Percentiles rank a stretch among this genome's conserved stretches.
Evolutionary conservation across 2,329 filamentous ascomycete genomes (phyloP).

Genomic region (Aspergillus flavus): DNA sequence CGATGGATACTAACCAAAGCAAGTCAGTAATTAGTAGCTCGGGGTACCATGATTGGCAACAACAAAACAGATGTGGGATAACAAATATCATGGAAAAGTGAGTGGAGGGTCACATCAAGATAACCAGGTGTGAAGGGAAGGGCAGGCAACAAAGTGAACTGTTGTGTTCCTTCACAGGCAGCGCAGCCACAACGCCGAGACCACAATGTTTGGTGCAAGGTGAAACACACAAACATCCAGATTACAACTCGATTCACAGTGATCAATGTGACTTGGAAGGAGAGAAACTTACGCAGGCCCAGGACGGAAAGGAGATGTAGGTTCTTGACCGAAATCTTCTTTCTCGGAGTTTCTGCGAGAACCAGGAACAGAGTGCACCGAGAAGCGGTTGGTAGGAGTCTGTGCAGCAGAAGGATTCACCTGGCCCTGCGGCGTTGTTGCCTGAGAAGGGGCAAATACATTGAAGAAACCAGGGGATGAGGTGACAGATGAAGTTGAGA

Average conservation of each 20-base stretch:
- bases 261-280: neutral
- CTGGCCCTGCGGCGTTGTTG: conserved; percentile 74
- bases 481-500: conserved; percentile 84
- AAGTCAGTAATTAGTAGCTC: conserved; percentile 9
- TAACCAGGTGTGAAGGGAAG: neutral
- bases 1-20: conserved; percentile 68
- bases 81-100: neutral
- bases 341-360: conserved; percentile 89
- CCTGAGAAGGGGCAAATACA: conserved; percentile 72
- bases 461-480: conserved; percentile 77
- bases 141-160: neutral
- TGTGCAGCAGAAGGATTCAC: conserved; percentile 55
- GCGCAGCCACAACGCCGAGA: neutral
- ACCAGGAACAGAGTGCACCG: conserved; percentile 82
- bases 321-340: conserved; percentile 73
- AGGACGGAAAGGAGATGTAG: conserved; percentile 65
- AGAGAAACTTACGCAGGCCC: conserved; percentile 72
- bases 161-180: conserved; percentile 6
- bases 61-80: neutral
- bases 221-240: neutral
- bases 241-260: neutral
- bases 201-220: neutral
- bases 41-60: neutral
- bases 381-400: conserved; percentile 64
- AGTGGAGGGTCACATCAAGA: neutral